phyloP scores from a whole-genome alignment of 345 rosid species.

The Theobroma cacao region DNA sequence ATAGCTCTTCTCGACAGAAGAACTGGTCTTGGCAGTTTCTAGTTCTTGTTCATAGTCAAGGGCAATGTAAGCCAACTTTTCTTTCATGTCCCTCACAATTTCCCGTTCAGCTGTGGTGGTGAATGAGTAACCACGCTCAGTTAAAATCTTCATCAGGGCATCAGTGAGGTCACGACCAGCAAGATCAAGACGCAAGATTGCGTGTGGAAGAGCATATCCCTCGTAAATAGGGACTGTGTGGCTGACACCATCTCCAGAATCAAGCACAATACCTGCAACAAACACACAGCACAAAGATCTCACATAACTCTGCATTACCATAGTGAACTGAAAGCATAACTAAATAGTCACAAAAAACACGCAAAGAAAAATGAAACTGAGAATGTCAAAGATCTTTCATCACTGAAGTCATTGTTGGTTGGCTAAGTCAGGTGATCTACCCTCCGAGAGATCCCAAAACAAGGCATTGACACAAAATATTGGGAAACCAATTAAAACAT shows the following conservation, averaged over 20 bases:
- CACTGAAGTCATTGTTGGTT: not conserved
- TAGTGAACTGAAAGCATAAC: not conserved
- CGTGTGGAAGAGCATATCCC: constrained; percentile 71
- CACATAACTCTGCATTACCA: not conserved
- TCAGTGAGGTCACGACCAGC: constrained; percentile 76
- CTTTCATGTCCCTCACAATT: constrained; percentile 73
- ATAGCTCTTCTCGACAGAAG: constrained; percentile 62
- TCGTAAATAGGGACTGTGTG: constrained; percentile 74
- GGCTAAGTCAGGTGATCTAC: not conserved
- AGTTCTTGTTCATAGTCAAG: constrained; percentile 66
- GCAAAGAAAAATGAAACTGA: not conserved
- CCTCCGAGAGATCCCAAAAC: not conserved
- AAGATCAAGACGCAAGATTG: constrained; percentile 67
- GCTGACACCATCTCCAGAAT: constrained; percentile 80
- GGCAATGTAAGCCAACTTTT: constrained; percentile 62
- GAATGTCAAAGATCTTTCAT: not conserved
- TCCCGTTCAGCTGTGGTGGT: constrained; percentile 76
- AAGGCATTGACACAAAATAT: not conserved
- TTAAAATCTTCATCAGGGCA: constrained; percentile 62
- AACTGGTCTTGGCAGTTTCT: constrained; percentile 57
- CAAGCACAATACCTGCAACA: constrained; percentile 46
- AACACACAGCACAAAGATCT: not conserved
- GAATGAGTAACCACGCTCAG: constrained; percentile 78
- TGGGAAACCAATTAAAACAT: not conserved
- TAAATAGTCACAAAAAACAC: not conserved